Percentiles rank a stretch among this genome's conserved stretches.
These are phyloP conservation scores for Phylloboletellus chloephorus DNA, from an alignment of 1,284 basidiomycete species.

Conservation along the genomic window DNA sequence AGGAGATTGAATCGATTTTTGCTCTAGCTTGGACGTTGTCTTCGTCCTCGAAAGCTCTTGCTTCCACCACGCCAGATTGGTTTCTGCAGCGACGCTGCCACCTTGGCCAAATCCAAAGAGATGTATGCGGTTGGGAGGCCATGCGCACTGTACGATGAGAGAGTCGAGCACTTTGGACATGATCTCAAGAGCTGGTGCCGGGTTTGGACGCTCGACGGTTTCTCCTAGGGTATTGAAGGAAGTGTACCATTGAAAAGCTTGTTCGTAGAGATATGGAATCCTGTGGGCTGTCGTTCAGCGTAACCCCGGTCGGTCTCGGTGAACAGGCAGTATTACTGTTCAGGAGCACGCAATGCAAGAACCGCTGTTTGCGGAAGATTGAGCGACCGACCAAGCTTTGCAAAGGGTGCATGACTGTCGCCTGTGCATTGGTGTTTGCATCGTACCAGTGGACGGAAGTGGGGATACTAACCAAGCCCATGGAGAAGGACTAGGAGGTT, in stretches of 20 bases:
- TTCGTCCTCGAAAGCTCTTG: constrained; percentile 16
- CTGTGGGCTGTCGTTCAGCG: constrained; percentile 33
- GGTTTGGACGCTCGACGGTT: constrained; percentile 64
- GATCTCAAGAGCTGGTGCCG: constrained; percentile 57
- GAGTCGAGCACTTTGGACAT: constrained; percentile 52
- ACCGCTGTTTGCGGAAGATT: constrained; percentile 85
- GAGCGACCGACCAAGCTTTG: constrained; percentile 64
- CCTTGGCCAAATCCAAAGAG: constrained; percentile 90
- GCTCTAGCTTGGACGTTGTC: constrained; percentile 1
- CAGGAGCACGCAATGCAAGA: constrained; percentile 74
- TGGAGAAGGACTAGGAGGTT: constrained; percentile 85
- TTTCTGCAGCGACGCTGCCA: constrained; percentile 73
- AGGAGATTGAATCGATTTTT: constrained; percentile 8
- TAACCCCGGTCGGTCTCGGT: constrained; percentile 7
- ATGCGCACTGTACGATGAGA: constrained; percentile 56
- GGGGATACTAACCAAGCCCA: constrained; percentile 62
- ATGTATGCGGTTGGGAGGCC: constrained; percentile 69
- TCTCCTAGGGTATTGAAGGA: constrained; percentile 80
- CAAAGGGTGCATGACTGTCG: constrained; percentile 76
- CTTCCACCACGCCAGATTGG: constrained; percentile 42
- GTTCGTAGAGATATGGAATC: constrained; percentile 77
- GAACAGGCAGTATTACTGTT: constrained; percentile 34
- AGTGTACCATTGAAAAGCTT: constrained; percentile 84
- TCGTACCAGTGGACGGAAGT: neutral
- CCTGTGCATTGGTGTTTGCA: constrained; percentile 41